These are phyloP conservation scores for Lumnitzera littorea DNA, from an alignment of 345 rosid species.

Conservation along the genomic window DNA sequence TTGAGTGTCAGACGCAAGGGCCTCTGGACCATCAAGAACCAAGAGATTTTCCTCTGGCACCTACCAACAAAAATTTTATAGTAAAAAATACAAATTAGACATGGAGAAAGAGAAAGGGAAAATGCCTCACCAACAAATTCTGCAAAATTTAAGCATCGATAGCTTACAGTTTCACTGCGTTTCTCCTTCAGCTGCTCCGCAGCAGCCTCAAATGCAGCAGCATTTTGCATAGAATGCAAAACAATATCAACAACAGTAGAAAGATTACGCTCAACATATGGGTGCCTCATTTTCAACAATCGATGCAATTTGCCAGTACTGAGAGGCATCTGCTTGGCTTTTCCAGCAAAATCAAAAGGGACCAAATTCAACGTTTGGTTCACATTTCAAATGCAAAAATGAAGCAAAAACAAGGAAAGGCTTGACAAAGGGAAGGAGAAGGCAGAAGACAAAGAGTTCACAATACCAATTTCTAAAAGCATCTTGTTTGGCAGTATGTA, in stretches of 20 bases:
- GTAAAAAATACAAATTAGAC: too few relatives aligned
- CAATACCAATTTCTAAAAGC: constrained; percentile 66
- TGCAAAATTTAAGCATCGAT: too few relatives aligned
- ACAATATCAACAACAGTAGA: constrained; percentile 42
- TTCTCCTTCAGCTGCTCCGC: constrained; percentile 35
- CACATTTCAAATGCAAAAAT: neutral
- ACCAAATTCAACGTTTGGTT: neutral
- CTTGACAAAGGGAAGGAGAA: neutral
- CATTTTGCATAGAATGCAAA: constrained; percentile 50
- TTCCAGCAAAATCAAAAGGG: constrained; percentile 12
- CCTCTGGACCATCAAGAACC: constrained; percentile 22
- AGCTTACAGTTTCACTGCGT: constrained; percentile 33
- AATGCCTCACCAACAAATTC: too few relatives aligned
- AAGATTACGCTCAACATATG: constrained; percentile 54
- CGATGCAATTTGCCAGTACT: constrained; percentile 39
- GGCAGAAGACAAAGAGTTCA: neutral
- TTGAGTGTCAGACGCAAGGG: neutral
- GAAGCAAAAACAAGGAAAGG: neutral
- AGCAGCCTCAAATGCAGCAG: constrained; percentile 49
- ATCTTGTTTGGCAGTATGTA: constrained; percentile 68
- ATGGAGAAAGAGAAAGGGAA: too few relatives aligned
- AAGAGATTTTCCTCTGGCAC: constrained; percentile 23
- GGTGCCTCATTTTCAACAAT: constrained; percentile 43
- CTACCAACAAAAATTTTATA: constrained; percentile 12
- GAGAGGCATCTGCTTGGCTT: constrained; percentile 72